A percentile compares a stretch with the other conserved stretches of the same genome.
Conservation (phyloP, 495 filamentous ascomycete species). For the Neurospora sp. region DNA sequence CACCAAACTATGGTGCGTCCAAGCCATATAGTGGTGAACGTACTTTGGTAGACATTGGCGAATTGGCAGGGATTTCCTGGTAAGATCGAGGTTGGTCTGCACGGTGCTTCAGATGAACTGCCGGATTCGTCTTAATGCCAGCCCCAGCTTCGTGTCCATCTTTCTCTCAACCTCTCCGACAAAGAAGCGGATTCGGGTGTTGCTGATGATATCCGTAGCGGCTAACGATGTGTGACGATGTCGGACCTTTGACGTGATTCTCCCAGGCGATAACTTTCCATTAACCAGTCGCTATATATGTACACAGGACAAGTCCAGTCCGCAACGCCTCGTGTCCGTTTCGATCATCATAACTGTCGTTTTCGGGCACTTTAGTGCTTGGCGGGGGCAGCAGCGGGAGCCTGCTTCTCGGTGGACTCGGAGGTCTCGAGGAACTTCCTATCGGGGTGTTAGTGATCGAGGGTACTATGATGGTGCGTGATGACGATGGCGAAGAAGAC, state of each 20-base stretch:
- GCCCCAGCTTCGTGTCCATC: not conserved
- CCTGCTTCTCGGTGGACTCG: slow-evolving; percentile 58
- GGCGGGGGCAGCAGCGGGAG: slow-evolving; percentile 8
- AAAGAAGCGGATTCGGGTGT: not conserved
- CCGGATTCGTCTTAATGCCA: not conserved
- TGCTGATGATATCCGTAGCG: not conserved
- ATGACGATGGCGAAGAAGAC: not conserved
- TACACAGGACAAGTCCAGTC: slow-evolving; percentile 14
- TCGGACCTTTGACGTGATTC: not conserved
- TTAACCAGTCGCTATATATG: slow-evolving; percentile 16
- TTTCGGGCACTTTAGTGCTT: slow-evolving; percentile 41
- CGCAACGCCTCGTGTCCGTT: not conserved
- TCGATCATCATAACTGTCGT: slow-evolving; percentile 7
- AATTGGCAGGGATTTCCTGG: not conserved
- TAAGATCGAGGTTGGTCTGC: not conserved
- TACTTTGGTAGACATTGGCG: not conserved
- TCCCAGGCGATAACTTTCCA: slow-evolving; percentile 9
- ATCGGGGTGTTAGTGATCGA: slow-evolving; percentile 18
- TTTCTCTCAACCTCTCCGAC: not conserved
- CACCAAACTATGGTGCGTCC: not conserved
- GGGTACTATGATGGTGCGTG: not conserved
- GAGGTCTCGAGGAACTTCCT: slow-evolving; percentile 75
- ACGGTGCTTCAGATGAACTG: not conserved
- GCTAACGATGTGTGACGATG: not conserved
- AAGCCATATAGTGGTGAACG: not conserved